These are phyloP conservation scores for Blastobotrys indianensis DNA, from an alignment of 1,139 yeast species.

Conservation along the genomic window DNA sequence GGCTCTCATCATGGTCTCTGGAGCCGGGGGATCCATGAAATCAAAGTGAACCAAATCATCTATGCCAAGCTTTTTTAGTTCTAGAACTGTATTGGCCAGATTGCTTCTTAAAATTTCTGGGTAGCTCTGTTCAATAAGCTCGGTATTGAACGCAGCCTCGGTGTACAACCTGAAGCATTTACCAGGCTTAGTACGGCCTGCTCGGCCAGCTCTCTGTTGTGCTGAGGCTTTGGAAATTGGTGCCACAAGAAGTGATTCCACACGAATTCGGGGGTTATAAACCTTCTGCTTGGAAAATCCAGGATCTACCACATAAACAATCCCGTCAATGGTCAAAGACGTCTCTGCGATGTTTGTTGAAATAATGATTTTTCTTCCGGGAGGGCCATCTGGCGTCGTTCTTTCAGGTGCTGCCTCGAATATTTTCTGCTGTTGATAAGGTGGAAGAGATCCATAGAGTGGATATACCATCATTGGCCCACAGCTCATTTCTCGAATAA, in stretches of 20 bases:
- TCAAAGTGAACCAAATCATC: conserved; percentile 97
- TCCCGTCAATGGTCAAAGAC: conserved; percentile 90
- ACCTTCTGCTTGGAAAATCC: conserved; percentile 89
- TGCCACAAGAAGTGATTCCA: conserved; percentile 86
- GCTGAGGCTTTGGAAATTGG: conserved; percentile 97
- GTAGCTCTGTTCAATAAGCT: conserved; percentile 87
- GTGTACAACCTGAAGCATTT: conserved; percentile 94
- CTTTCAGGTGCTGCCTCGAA: conserved; percentile 83
- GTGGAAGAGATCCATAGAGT: conserved; percentile 92
- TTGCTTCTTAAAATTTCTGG: conserved; percentile 93
- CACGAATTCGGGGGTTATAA: conserved; percentile 90
- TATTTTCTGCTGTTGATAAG: conserved; percentile 87
- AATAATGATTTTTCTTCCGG: conserved; percentile 88
- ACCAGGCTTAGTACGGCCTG: conserved; percentile 99
- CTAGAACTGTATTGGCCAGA: conserved; percentile 85
- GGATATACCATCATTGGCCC: conserved; percentile 91
- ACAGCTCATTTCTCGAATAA: conserved; percentile 79
- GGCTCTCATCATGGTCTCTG: conserved; percentile 99
- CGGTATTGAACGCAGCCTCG: conserved; percentile 93
- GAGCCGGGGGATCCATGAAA: conserved; percentile 99
- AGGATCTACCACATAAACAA: conserved; percentile 81
- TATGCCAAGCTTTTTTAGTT: conserved; percentile 86
- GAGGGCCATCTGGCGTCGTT: conserved; percentile 65
- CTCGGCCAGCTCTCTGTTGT: conserved; percentile 99
- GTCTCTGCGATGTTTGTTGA: conserved; percentile 98